Percentiles rank a stretch among this genome's conserved stretches.
Evolutionary conservation across 768 basidiomycete species (phyloP).

Genomic region (Tulasnella sp.): DNA sequence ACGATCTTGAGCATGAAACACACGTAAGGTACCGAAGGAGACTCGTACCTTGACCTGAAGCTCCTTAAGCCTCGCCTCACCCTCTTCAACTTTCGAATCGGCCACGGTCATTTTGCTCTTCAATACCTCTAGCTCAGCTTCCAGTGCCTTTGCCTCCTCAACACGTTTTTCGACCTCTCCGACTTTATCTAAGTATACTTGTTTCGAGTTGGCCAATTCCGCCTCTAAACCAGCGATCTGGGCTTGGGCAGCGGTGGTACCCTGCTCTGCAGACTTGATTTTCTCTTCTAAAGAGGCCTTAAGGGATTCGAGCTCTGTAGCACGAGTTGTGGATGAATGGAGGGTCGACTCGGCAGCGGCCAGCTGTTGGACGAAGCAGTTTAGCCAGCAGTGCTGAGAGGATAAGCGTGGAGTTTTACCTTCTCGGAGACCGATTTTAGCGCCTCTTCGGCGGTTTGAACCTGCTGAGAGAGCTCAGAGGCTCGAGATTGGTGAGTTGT

Average conservation of each 20-base stretch:
- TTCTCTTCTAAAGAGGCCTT: constrained; percentile 3
- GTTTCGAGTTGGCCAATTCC: not conserved
- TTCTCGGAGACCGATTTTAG: not conserved
- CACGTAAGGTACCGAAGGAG: not conserved
- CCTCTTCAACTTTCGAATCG: constrained; percentile 1
- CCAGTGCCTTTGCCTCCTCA: not conserved
- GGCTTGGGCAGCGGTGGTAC: not conserved
- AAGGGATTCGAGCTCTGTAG: not conserved
- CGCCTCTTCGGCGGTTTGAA: not conserved
- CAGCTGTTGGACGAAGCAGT: not conserved
- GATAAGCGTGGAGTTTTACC: not conserved
- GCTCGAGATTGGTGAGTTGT: not conserved
- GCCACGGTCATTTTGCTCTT: not conserved
- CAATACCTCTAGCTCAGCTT: not conserved
- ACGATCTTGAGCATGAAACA: not conserved
- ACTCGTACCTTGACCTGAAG: not conserved
- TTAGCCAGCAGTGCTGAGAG: not conserved
- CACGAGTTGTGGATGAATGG: not conserved
- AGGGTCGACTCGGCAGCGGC: not conserved
- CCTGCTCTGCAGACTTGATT: not conserved
- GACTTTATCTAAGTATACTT: not conserved
- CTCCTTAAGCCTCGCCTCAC: constrained; percentile 8
- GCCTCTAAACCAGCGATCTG: not conserved
- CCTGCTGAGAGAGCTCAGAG: not conserved
- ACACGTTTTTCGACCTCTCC: not conserved